Percentiles rank a stretch among this genome's conserved stretches.
These are phyloP conservation scores for Trypanosomatidae sp. DNA, from an alignment of 208 protist genomes.

Conservation along the genomic window DNA sequence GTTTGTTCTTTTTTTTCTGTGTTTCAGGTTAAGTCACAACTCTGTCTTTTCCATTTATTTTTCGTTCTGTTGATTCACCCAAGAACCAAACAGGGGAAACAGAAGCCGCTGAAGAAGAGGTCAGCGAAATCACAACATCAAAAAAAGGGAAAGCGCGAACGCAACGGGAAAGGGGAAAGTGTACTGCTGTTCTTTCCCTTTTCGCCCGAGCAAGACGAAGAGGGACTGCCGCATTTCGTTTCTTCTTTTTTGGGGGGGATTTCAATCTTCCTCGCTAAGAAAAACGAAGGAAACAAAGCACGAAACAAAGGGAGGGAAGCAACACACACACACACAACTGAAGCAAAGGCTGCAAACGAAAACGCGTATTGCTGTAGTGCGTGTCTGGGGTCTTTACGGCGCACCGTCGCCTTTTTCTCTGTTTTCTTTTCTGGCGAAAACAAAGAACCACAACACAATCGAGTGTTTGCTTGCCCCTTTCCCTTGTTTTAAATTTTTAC, in stretches of 20 bases:
- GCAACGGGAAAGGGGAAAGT: background rate
- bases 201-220: background rate
- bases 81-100: conserved; percentile 1
- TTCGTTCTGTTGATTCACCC: background rate
- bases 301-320: background rate
- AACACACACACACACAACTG: background rate
- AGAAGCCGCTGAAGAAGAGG: background rate
- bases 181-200: background rate
- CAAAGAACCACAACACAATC: background rate
- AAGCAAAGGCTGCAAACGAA: background rate
- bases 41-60: background rate
- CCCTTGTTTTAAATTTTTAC: background rate
- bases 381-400: background rate
- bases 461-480: background rate
- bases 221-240: background rate
- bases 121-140: background rate
- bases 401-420: background rate
- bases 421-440: background rate
- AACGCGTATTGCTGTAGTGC: background rate
- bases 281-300: background rate
- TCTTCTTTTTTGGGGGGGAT: background rate
- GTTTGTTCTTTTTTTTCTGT: conserved; percentile 6
- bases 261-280: background rate
- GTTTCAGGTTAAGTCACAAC: background rate
- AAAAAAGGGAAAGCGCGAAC: background rate